phyloP scores from a whole-genome alignment of 164 flowering plant genomes.

The Vitis amurensis region DNA sequence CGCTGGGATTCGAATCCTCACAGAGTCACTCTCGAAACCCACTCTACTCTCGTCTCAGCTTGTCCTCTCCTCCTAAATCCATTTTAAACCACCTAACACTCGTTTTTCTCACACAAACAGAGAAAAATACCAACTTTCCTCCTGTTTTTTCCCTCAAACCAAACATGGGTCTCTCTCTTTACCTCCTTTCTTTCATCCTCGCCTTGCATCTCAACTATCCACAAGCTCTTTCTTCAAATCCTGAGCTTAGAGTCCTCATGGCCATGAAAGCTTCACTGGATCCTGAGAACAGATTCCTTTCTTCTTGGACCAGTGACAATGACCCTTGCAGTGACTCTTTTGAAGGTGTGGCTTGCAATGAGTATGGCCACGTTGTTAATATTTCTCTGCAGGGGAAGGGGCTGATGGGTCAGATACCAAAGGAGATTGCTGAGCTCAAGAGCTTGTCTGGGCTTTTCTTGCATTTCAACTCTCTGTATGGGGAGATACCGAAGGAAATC shows the following conservation, averaged over 20 bases:
- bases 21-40: background rate
- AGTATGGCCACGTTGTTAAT: constrained; percentile 66
- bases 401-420: constrained; percentile 64
- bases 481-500: constrained; percentile 82
- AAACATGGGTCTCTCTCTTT: constrained; percentile 14
- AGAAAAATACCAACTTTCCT: background rate
- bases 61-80: background rate
- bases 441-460: constrained; percentile 84
- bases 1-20: background rate
- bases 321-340: constrained; percentile 69
- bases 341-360: constrained; percentile 85
- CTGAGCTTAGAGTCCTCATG: constrained; percentile 59
- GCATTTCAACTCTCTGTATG: constrained; percentile 72
- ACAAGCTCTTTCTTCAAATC: constrained; percentile 21
- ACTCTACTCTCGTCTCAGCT: background rate
- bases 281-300: constrained; percentile 51
- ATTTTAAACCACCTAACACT: constrained; percentile 2
- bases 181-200: constrained; percentile 13
- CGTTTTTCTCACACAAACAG: constrained; percentile 1
- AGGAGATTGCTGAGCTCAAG: constrained; percentile 64
- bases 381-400: constrained; percentile 87
- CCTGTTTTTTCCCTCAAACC: constrained; percentile 11
- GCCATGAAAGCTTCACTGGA: constrained; percentile 68
- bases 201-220: constrained; percentile 3
- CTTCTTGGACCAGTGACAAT: constrained; percentile 59